Percentiles rank a stretch among this genome's conserved stretches.
Conservation (phyloP, 495 filamentous ascomycete genomes). For the Penicillium antarcticum region DNA sequence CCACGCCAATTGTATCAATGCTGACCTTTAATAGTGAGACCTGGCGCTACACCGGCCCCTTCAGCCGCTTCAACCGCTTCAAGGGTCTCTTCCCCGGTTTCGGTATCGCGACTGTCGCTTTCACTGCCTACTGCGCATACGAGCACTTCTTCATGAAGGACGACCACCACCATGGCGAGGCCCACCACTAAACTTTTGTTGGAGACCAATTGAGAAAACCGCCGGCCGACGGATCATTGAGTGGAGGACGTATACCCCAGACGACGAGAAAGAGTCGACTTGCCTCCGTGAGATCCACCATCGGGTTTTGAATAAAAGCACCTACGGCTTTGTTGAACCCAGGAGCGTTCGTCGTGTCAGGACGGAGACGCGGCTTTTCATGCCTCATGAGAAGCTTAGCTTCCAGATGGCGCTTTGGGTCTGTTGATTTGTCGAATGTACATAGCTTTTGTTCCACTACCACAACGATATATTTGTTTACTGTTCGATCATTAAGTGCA, state of each 20-base stretch:
- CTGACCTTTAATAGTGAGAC: constrained; percentile 62
- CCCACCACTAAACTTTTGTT: constrained; percentile 33
- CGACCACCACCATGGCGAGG: constrained; percentile 61
- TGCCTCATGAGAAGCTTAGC: constrained; percentile 3
- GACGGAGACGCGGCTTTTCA: constrained; percentile 10
- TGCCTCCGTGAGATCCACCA: constrained; percentile 10
- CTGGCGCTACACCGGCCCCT: constrained; percentile 91
- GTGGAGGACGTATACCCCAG: constrained; percentile 30
- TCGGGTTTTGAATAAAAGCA: constrained; percentile 8
- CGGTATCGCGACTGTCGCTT: constrained; percentile 87
- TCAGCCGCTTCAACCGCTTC: constrained; percentile 86
- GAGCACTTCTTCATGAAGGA: constrained; percentile 84
- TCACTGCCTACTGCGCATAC: constrained; percentile 81
- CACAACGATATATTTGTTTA: constrained; percentile 28
- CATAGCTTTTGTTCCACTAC: constrained; percentile 40
- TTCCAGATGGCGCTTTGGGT: constrained; percentile 32
- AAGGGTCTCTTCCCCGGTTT: constrained; percentile 81
- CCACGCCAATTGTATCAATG: constrained; percentile 1
- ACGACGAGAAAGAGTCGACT: constrained; percentile 14
- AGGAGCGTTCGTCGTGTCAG: constrained; percentile 8
- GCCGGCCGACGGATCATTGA: constrained; percentile 13
- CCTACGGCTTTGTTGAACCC: not conserved
- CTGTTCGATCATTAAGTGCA: not conserved
- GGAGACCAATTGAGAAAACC: constrained; percentile 6
- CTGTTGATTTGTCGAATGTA: constrained; percentile 39